Percentiles rank a stretch among this genome's conserved stretches.
Conservation (phyloP, 2,329 filamentous ascomycete species). For the Penicillium freii region DNA sequence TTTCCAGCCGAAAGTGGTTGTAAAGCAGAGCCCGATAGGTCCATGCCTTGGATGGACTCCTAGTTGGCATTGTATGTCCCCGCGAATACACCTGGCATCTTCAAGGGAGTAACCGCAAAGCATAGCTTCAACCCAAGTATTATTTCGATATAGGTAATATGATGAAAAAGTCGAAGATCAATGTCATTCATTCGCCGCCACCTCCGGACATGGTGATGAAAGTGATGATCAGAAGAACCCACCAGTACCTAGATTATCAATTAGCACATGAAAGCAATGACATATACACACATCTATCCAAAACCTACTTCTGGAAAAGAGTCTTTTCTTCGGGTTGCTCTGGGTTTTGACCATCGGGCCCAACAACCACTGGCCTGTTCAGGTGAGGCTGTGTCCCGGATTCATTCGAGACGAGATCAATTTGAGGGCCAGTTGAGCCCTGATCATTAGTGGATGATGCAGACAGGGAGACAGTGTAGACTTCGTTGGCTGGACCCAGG, state of each 20-base stretch:
- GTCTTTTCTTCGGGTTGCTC: conserved; percentile 45
- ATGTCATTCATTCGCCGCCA: conserved; percentile 31
- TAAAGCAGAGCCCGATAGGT: not conserved
- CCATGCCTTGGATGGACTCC: not conserved
- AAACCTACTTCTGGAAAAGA: conserved; percentile 45
- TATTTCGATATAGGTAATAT: not conserved
- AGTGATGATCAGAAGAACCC: conserved; percentile 44
- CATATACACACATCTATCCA: not conserved
- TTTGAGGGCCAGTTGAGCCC: conserved; percentile 23
- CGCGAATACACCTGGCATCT: not conserved
- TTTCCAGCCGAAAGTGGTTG: too few species aligned
- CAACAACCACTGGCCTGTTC: conserved; percentile 41
- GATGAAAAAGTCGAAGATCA: conserved; percentile 6
- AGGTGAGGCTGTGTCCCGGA: conserved; percentile 40
- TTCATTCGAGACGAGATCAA: conserved; percentile 36
- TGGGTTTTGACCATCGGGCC: conserved; percentile 39
- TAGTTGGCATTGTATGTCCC: not conserved
- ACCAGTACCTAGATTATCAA: conserved; percentile 45
- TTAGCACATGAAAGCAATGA: not conserved
- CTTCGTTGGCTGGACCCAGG: conserved; percentile 36
- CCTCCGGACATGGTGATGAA: conserved; percentile 45
- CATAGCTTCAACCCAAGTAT: not conserved
- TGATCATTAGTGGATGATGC: conserved; percentile 17
- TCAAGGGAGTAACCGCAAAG: not conserved
- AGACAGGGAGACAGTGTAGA: conserved; percentile 43